Percentiles rank a stretch among this genome's conserved stretches.
phyloP scores from a whole-genome alignment of 176 grass and related monocot genomes.

The Oryza meridionalis region DNA sequence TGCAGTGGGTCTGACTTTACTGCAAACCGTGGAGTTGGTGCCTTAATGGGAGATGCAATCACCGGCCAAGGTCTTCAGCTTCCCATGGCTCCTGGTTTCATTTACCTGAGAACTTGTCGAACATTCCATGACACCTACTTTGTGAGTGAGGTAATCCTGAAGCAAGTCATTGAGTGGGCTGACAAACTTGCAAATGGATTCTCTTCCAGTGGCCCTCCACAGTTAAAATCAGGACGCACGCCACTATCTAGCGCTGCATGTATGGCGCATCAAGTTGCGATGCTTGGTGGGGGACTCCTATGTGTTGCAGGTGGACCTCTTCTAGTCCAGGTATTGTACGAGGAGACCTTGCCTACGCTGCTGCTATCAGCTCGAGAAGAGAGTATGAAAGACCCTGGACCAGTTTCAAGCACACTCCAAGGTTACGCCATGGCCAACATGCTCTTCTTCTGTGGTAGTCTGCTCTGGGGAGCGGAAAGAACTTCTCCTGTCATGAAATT shows the following conservation, averaged over 20 bases:
- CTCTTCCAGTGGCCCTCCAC: slow-evolving; percentile 55
- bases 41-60: slow-evolving; percentile 74
- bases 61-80: slow-evolving; percentile 67
- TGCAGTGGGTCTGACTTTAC: slow-evolving; percentile 56
- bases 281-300: slow-evolving; percentile 78
- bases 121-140: slow-evolving; percentile 87
- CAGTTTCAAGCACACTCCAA: slow-evolving; percentile 67
- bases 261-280: slow-evolving; percentile 71
- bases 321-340: slow-evolving; percentile 83
- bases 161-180: slow-evolving; percentile 78
- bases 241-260: slow-evolving; percentile 72
- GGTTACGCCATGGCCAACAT: slow-evolving; percentile 91
- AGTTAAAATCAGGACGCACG: slow-evolving; percentile 68
- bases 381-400: slow-evolving; percentile 50
- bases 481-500: slow-evolving; percentile 48
- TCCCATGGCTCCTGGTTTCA: slow-evolving; percentile 74
- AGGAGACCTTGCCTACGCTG: slow-evolving; percentile 86
- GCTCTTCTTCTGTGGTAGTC: slow-evolving; percentile 75
- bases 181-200: slow-evolving; percentile 74
- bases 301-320: slow-evolving; percentile 78
- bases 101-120: slow-evolving; percentile 82
- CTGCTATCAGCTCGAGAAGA: slow-evolving; percentile 66
- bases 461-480: slow-evolving; percentile 70
- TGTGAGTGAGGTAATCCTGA: slow-evolving; percentile 78
- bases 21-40: slow-evolving; percentile 62